Base-by-base conservation (phyloP, 2,329 filamentous ascomycete genomes). In the Pseudogymnoascus sp. region DNA sequence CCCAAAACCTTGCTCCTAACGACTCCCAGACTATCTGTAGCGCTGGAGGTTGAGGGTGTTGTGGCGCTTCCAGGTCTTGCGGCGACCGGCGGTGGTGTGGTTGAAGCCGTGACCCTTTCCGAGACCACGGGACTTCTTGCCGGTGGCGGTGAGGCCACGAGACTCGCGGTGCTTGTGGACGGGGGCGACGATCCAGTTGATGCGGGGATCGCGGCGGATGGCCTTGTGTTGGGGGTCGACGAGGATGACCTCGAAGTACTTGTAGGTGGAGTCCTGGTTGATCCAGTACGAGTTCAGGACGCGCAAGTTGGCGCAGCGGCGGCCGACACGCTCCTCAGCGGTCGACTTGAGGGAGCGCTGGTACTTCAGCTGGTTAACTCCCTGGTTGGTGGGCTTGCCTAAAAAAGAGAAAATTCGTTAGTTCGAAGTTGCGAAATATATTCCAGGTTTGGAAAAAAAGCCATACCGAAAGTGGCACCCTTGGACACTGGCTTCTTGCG, bases 251-350 rank as follows among this genome's bases (percentile, higher is more conserved):
- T 99, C 94, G 85, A 86, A 99, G 90, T 99, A 99, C 87, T 99
- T 99, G 90, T 97, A 99, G 81, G 94, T 99, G 65, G 92, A 97
- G 85, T 99, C 94, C 86, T 97, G 91, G 90, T 99, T 99, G 85
- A 99, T 91, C 95, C 95, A 99, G 92, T 99, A 99, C 68, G 93
- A 97, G 90, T 99, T 99, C 76, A 99, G 89, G 76, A 99, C 94
- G 77, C 94, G 91, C 79, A 99, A 82, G 84, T 99, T 99, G 82
- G 92, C 91, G 84, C 92, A 97, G 78, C 93, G 92, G 80, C 92
- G 92, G 76, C 95, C 94, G 77, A 99, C 93, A 89, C 94, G 94
- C 89, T 99, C 94, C 86, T 99, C 95, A 74, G 95, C 95, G 73
- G 94, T 99, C 74, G 93, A 85, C 80, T 89, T 89, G 78, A 97